phyloP scores from a whole-genome alignment of 2,329 filamentous ascomycete species.

The Trichophaea hybrida region DNA sequence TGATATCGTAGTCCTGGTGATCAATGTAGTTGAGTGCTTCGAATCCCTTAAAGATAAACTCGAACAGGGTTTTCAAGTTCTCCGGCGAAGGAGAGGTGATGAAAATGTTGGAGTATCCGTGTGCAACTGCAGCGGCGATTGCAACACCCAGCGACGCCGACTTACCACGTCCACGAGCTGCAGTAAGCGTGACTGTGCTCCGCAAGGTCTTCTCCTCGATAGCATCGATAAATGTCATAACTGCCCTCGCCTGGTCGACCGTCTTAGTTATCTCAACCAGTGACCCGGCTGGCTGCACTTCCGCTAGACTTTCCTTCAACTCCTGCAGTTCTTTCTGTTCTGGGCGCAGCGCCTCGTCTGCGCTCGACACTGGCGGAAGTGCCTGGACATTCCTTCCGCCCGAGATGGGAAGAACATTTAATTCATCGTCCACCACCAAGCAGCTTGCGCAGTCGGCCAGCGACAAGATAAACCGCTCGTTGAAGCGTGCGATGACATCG shows the following conservation, averaged over 20 bases:
- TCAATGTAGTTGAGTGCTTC: slow-evolving; percentile 88
- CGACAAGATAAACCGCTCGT: slow-evolving; percentile 91
- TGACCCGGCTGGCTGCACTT: slow-evolving; percentile 73
- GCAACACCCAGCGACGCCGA: slow-evolving; percentile 91
- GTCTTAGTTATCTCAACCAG: slow-evolving; percentile 76
- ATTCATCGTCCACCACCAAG: slow-evolving; percentile 89
- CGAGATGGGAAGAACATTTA: slow-evolving; percentile 94
- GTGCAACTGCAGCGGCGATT: slow-evolving; percentile 81
- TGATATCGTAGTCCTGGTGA: slow-evolving; percentile 93
- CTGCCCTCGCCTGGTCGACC: slow-evolving; percentile 86
- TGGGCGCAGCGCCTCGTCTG: slow-evolving; percentile 56
- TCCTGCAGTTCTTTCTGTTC: slow-evolving; percentile 61
- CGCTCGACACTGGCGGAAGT: slow-evolving; percentile 59
- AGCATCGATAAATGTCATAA: slow-evolving; percentile 92
- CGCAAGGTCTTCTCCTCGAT: slow-evolving; percentile 91
- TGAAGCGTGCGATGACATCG: slow-evolving; percentile 90
- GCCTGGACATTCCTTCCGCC: slow-evolving; percentile 80
- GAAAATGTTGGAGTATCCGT: slow-evolving; percentile 98
- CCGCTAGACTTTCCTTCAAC: slow-evolving; percentile 75
- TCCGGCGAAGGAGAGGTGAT: slow-evolving; percentile 96
- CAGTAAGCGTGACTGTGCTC: slow-evolving; percentile 85
- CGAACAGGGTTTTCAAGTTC: slow-evolving; percentile 95
- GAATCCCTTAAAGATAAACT: slow-evolving; percentile 97
- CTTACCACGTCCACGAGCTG: slow-evolving; percentile 87
- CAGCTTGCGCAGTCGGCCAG: slow-evolving; percentile 90